Conservation (phyloP, 2,329 filamentous ascomycete genomes). For the Trichoderma sp. region DNA sequence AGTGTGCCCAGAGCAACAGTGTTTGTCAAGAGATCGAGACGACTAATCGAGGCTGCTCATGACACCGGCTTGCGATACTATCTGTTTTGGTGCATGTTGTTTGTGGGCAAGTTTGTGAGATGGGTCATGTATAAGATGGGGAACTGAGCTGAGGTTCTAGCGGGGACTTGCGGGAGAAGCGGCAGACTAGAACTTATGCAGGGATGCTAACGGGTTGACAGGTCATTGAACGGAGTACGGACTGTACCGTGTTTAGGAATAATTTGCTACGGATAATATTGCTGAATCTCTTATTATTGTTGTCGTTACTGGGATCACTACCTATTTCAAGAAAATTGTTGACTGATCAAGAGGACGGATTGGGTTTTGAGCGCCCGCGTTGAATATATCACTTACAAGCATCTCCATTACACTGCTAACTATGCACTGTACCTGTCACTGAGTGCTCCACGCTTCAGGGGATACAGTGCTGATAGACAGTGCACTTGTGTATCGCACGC, state of each 20-base stretch:
- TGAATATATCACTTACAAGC: neutral
- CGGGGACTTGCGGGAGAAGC: neutral
- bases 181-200: neutral
- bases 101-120: slow-evolving; percentile 23
- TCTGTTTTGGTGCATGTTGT: slow-evolving; percentile 23
- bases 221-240: neutral
- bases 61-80: slow-evolving; percentile 11
- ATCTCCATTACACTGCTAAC: neutral
- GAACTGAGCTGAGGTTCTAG: neutral
- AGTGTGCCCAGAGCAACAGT: slow-evolving; percentile 33
- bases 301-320: neutral
- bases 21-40: slow-evolving; percentile 25
- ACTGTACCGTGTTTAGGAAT: neutral
- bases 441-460: neutral
- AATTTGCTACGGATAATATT: neutral
- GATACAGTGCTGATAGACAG: slow-evolving; percentile 11
- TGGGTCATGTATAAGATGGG: slow-evolving; percentile 23
- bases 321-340: neutral
- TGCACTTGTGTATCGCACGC: neutral
- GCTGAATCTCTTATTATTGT: neutral
- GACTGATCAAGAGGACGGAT: neutral
- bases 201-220: neutral
- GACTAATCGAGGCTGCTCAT: slow-evolving; percentile 21
- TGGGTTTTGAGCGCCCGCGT: neutral
- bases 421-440: neutral